phyloP scores from a whole-genome alignment of 108 stramenopile species.

The Discostella pseudostelligera region DNA sequence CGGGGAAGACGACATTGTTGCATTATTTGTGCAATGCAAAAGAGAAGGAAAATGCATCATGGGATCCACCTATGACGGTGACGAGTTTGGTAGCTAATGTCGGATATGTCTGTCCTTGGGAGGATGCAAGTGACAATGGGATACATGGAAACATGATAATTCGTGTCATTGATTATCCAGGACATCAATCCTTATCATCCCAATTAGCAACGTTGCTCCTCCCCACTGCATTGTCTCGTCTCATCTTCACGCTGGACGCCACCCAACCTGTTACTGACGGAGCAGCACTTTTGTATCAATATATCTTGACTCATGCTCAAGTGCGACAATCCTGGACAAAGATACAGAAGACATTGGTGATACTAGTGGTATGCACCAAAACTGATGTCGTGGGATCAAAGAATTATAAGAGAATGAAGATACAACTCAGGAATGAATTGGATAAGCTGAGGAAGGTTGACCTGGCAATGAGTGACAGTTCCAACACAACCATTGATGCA shows the following conservation, averaged over 20 bases:
- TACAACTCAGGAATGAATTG: slow-evolving; percentile 77
- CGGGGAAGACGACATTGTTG: slow-evolving; percentile 43
- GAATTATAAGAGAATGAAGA: slow-evolving; percentile 71
- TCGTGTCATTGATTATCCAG: slow-evolving; percentile 73
- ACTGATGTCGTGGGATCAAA: slow-evolving; percentile 57
- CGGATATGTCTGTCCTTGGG: slow-evolving; percentile 31
- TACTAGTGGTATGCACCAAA: slow-evolving; percentile 74
- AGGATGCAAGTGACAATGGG: slow-evolving; percentile 3
- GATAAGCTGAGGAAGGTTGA: slow-evolving; percentile 58
- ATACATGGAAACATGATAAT: slow-evolving; percentile 14
- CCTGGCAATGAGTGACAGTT: slow-evolving; percentile 13
- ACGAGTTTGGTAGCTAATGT: slow-evolving; percentile 67
- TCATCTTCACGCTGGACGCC: slow-evolving; percentile 64
- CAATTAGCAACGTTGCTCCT: slow-evolving; percentile 29
- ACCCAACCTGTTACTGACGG: slow-evolving; percentile 64
- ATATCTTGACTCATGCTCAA: slow-evolving; percentile 27
- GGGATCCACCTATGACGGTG: slow-evolving; percentile 51
- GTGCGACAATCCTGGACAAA: slow-evolving; percentile 26
- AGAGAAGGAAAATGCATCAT: slow-evolving; percentile 5
- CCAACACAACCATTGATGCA: slow-evolving; percentile 2
- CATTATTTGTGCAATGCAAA: slow-evolving; percentile 22
- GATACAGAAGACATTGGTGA: slow-evolving; percentile 16
- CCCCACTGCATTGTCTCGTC: slow-evolving; percentile 10
- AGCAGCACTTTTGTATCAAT: slow-evolving; percentile 58
- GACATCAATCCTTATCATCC: slow-evolving; percentile 44